Base-by-base conservation (phyloP, 139 green algal genomes). In the Nannochloris sp. region DNA sequence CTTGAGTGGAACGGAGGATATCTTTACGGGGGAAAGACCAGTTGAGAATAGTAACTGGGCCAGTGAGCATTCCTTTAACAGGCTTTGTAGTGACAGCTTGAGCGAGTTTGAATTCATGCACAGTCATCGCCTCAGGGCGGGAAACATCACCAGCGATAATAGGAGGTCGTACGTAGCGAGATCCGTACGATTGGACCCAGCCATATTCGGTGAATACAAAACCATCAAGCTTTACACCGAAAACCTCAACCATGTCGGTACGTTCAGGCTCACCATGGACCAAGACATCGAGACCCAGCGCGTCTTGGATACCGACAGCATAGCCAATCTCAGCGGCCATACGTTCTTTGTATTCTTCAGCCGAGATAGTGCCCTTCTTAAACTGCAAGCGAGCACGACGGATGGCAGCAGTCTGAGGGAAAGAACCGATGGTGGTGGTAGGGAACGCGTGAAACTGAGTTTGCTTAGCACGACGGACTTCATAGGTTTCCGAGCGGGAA, bases 51-150 rank as follows among this genome's bases (percentile, higher is more conserved):
- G 90, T 96, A 9, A 96, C 85, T 6, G 90, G 90, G 15, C 88
- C 83, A 2, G 90, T 96, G 23, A 96, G 80, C 90, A 96, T 96
- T 67, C 90, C 90, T 79, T 96, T 96, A 6, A 96, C 81, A 2
- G 89, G 90, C 54, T 78, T 78, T 47, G 36, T 12, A 30, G 88
- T 92, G 33, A 92, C 70, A 51, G 58, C 54, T 78, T 93, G 81
- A 5, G 89, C 86, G 14, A 74, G 64, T 63, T 81, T 44, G 57
- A 85, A 95, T 85, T 96, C 90, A 54, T 78, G 74, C 29, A 89
- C 67, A 15, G 90, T 95, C 88, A 96, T 96, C 61, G 88, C 46
- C 2, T 38, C 33, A 0, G 19, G 35, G 47, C 81, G 84, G n/a
- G 0, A 27, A 12, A 96, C 75, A 61, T 96, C 87, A 19, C 64